These are phyloP conservation scores for Neoboletus magnificus DNA, from an alignment of 768 basidiomycete genomes.

Conservation along the genomic window DNA sequence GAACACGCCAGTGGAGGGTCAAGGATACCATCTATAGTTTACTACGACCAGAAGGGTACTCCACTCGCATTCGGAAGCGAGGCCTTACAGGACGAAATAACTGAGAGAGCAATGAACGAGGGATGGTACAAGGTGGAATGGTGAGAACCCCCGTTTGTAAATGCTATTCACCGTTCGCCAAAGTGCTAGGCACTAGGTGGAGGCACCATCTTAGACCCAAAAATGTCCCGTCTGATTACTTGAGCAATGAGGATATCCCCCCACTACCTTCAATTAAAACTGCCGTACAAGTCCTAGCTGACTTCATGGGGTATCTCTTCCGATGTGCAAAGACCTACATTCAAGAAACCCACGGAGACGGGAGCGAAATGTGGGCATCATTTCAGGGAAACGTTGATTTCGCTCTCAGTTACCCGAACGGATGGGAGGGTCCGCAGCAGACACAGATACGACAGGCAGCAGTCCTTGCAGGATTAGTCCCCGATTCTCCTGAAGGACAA, in stretches of 20 bases:
- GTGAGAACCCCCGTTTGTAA: constrained; percentile 7
- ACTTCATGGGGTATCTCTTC: constrained; percentile 48
- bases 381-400: constrained; percentile 41
- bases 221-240: constrained; percentile 12
- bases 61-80: constrained; percentile 45
- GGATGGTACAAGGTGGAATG: constrained; percentile 30
- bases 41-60: constrained; percentile 41
- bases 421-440: constrained; percentile 47
- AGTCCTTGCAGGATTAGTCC: constrained; percentile 38
- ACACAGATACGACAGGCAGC: constrained; percentile 43
- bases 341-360: constrained; percentile 42
- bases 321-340: constrained; percentile 42
- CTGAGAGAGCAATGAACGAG: constrained; percentile 40
- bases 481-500: constrained; percentile 35
- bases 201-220: constrained; percentile 34
- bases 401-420: constrained; percentile 46
- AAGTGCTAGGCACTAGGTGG: constrained; percentile 26
- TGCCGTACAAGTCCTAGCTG: constrained; percentile 42
- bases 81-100: constrained; percentile 35
- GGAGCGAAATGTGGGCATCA: constrained; percentile 39
- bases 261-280: constrained; percentile 42
- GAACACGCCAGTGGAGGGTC: constrained; percentile 43
- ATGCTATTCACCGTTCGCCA: not conserved
- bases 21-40: constrained; percentile 49
- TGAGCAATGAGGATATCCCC: constrained; percentile 37